phyloP scores from a whole-genome alignment of 768 basidiomycete species.

The Agrocybe chaxingu region DNA sequence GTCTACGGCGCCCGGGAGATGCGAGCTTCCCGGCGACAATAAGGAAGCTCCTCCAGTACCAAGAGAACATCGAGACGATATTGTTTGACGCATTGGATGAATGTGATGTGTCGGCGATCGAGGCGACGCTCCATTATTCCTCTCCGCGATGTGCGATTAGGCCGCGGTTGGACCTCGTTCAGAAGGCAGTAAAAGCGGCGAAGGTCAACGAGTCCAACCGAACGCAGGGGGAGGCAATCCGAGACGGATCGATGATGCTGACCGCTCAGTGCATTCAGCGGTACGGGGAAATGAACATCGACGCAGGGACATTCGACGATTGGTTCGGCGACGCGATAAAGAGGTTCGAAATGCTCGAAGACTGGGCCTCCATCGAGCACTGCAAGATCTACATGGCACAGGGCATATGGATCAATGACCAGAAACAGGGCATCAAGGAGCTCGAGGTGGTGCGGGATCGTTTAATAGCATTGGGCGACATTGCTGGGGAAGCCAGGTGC shows the following conservation, averaged over 20 bases:
- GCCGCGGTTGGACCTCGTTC: constrained; percentile 3
- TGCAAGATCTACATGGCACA: constrained; percentile 7
- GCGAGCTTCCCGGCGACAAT: background rate
- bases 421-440: constrained; percentile 2
- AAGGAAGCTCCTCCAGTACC: background rate
- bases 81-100: constrained; percentile 6
- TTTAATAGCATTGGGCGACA: constrained; percentile 3
- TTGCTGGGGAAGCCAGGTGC: constrained; percentile 7
- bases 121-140: constrained; percentile 10
- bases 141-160: constrained; percentile 4
- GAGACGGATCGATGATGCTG: background rate
- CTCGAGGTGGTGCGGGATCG: constrained; percentile 6
- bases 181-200: constrained; percentile 6
- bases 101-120: constrained; percentile 6
- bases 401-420: constrained; percentile 9
- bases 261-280: constrained; percentile 10
- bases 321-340: constrained; percentile 5
- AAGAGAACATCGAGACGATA: constrained; percentile 8
- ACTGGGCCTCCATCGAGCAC: constrained; percentile 1
- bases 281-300: constrained; percentile 8
- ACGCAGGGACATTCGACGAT: constrained; percentile 3
- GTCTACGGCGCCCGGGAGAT: constrained; percentile 3
- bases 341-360: constrained; percentile 7
- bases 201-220: background rate
- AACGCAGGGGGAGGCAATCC: background rate